Conservation (phyloP, 371 early-diverging fungal genomes). For the Apophysomyces trapeziformis region DNA sequence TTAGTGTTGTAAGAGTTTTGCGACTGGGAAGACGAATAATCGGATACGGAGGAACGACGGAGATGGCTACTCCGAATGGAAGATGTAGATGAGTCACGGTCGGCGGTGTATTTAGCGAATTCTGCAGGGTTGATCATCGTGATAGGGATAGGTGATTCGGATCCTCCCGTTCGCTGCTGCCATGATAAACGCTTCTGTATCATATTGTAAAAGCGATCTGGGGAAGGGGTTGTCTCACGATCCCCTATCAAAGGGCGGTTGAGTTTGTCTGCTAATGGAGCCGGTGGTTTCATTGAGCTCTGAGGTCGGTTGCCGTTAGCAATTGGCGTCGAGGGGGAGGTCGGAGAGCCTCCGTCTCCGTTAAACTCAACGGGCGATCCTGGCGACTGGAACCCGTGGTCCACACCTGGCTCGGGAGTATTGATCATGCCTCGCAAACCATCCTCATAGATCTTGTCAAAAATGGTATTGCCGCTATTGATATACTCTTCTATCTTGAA, state of each 20-base stretch:
- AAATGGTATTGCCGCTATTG: constrained; percentile 57
- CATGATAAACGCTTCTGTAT: constrained; percentile 44
- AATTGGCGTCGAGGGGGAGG: constrained; percentile 15
- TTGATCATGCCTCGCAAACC: constrained; percentile 54
- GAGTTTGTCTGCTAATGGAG: constrained; percentile 10
- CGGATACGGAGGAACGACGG: constrained; percentile 51
- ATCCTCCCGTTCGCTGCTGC: constrained; percentile 39
- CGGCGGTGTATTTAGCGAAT: constrained; percentile 46
- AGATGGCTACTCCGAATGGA: constrained; percentile 55
- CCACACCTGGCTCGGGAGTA: constrained; percentile 37
- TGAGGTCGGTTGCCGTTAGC: constrained; percentile 4
- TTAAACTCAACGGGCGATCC: constrained; percentile 26
- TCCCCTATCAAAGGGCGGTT: constrained; percentile 10
- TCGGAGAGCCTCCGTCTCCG: constrained; percentile 15
- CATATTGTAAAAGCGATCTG: constrained; percentile 47
- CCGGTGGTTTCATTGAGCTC: constrained; percentile 12
- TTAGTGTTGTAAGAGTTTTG: constrained; percentile 39
- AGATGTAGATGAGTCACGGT: constrained; percentile 53
- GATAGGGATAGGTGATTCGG: constrained; percentile 49
- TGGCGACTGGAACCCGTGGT: constrained; percentile 20
- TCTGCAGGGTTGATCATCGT: constrained; percentile 49
- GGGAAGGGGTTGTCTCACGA: constrained; percentile 33
- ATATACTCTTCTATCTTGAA: constrained; percentile 54
- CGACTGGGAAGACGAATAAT: constrained; percentile 41
- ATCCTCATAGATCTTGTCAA: constrained; percentile 66